Conservation (phyloP, 2,329 filamentous ascomycete species). For the Orbilia blumenaviensis region DNA sequence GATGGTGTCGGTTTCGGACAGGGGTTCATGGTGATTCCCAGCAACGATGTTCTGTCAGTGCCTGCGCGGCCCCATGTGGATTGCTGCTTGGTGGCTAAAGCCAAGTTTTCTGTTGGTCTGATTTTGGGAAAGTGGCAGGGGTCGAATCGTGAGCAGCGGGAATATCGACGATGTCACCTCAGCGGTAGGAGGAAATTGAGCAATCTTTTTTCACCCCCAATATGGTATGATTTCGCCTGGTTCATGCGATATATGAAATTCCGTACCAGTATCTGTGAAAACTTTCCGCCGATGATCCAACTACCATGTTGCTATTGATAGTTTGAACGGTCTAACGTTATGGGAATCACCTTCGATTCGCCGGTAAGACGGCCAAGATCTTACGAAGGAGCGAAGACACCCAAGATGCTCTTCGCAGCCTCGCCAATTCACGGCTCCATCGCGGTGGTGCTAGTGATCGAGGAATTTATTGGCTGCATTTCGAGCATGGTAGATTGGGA, state of each 20-base stretch:
- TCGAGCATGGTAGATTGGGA: slow-evolving; percentile 25
- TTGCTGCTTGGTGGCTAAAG: not conserved
- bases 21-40: not conserved
- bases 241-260: too few relatives aligned
- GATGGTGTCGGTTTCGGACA: not conserved
- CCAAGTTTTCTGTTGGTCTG: not conserved
- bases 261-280: not conserved
- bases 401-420: slow-evolving; percentile 2
- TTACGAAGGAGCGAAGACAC: not conserved
- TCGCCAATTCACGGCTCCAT: slow-evolving; percentile 1
- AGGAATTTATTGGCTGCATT: slow-evolving; percentile 40
- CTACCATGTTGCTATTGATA: not conserved
- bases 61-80: not conserved
- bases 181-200: not conserved
- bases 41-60: not conserved
- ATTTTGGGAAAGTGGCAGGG: slow-evolving; percentile 15
- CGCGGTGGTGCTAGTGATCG: slow-evolving; percentile 7
- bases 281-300: not conserved
- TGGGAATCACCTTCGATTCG: not conserved
- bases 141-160: not conserved
- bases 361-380: not conserved
- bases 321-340: not conserved
- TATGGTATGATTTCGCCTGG: not conserved
- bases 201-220: not conserved
- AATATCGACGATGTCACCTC: slow-evolving; percentile 19